Percentiles rank a stretch among this genome's conserved stretches.
These are phyloP conservation scores for Paraglomus brasilianum DNA, from an alignment of 192 early-diverging fungal genomes.

Conservation along the genomic window DNA sequence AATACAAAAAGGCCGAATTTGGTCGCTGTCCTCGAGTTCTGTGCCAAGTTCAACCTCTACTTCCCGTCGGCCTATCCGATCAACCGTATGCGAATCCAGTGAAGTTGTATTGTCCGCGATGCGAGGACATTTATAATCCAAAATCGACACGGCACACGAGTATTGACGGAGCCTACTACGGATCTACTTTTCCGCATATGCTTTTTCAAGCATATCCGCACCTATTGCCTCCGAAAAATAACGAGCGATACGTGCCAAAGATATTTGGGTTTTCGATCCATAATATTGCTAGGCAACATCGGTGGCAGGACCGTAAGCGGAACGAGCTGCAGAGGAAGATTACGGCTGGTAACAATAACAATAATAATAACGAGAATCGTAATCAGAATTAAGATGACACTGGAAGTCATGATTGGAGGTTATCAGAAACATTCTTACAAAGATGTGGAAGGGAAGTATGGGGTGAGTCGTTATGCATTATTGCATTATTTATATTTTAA, in stretches of 20 bases:
- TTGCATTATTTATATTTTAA: no score
- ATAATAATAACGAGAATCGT: background rate
- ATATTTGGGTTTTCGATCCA: slow-evolving; percentile 99
- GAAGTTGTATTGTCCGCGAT: slow-evolving; percentile 94
- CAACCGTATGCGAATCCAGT: slow-evolving; percentile 80
- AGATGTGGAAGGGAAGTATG: no score
- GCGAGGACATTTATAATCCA: slow-evolving; percentile 97
- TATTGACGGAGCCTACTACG: slow-evolving; percentile 96
- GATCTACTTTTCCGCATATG: slow-evolving; percentile 95
- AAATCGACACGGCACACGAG: slow-evolving; percentile 79
- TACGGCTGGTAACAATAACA: slow-evolving; percentile 40
- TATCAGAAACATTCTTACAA: no score
- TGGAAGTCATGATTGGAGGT: no score
- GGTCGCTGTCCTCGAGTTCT: slow-evolving; percentile 95
- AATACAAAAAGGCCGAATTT: slow-evolving; percentile 90
- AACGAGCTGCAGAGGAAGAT: slow-evolving; percentile 63
- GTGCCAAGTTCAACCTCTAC: slow-evolving; percentile 84
- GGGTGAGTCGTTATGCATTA: no score
- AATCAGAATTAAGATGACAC: no score
- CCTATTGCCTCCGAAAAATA: slow-evolving; percentile 71
- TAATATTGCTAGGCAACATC: slow-evolving; percentile 79
- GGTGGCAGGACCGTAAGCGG: slow-evolving; percentile 85
- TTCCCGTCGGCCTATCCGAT: slow-evolving; percentile 90
- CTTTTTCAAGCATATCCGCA: slow-evolving; percentile 89
- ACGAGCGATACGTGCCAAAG: slow-evolving; percentile 88